A percentile compares a stretch with the other conserved stretches of the same genome.
Conservation (phyloP, 1,284 basidiomycete species). For the Wolfiporia cocos region DNA sequence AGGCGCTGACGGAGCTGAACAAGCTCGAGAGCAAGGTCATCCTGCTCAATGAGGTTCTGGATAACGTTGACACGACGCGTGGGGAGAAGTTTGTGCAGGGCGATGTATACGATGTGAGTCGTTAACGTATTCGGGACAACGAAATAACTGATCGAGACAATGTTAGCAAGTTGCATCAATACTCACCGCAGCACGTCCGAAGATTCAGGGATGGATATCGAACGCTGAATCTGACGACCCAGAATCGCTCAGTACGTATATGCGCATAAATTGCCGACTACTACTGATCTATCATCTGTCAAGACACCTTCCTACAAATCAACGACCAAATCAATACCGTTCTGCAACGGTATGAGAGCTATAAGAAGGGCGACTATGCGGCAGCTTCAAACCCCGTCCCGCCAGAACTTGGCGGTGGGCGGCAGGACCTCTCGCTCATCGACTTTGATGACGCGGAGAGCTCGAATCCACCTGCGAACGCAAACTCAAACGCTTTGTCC, state of each 20-base stretch:
- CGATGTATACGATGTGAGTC: conserved; percentile 87
- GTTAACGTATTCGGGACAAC: conserved; percentile 3
- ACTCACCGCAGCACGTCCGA: conserved; percentile 81
- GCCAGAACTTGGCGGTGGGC: conserved; percentile 38
- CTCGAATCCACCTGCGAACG: conserved; percentile 15
- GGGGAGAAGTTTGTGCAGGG: conserved; percentile 80
- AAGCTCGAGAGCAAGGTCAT: conserved; percentile 95
- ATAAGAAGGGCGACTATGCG: conserved; percentile 82
- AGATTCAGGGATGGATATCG: conserved; percentile 98
- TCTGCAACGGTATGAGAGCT: conserved; percentile 85
- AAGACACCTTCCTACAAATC: conserved; percentile 90
- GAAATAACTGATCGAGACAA: too few species aligned
- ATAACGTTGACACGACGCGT: conserved; percentile 73
- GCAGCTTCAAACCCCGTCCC: conserved; percentile 63
- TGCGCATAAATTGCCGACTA: neutral
- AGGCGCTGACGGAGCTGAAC: conserved; percentile 87
- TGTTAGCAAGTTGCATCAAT: conserved; percentile 85
- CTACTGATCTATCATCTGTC: conserved; percentile 1
- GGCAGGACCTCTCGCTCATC: conserved; percentile 51
- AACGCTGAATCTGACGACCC: conserved; percentile 83
- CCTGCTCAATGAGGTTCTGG: conserved; percentile 92
- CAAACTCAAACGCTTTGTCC: conserved; percentile 5
- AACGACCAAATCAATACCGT: conserved; percentile 98
- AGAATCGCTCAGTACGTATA: conserved; percentile 73
- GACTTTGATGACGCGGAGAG: conserved; percentile 59